A percentile compares a stretch with the other conserved stretches of the same genome.
Evolutionary conservation across 2,329 filamentous ascomycete genomes (phyloP).

Genomic region (Microdochium nivale): DNA sequence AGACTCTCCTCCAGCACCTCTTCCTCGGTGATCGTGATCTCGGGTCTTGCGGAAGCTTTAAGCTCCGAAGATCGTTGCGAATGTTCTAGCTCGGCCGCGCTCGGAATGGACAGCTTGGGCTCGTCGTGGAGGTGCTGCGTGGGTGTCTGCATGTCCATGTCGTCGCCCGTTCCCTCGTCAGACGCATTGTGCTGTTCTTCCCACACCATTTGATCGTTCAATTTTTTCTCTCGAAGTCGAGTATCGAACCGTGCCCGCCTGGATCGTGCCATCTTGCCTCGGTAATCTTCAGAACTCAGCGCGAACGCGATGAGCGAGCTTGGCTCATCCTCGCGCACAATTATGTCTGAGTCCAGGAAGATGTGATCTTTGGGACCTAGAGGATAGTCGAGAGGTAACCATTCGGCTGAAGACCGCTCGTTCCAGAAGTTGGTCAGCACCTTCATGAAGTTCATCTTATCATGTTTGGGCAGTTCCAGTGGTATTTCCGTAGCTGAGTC

Average conservation of each 20-base stretch:
- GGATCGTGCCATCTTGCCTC: constrained; percentile 56
- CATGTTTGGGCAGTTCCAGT: constrained; percentile 79
- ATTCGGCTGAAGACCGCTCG: constrained; percentile 90
- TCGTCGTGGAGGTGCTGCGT: constrained; percentile 17
- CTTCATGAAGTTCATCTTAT: constrained; percentile 88
- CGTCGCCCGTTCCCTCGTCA: constrained; percentile 14
- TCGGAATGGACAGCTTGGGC: constrained; percentile 14
- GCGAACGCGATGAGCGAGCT: constrained; percentile 94
- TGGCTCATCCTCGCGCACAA: constrained; percentile 94
- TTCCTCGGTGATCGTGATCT: constrained; percentile 43
- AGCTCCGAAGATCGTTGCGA: constrained; percentile 13
- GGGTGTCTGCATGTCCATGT: constrained; percentile 15
- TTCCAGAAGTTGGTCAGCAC: constrained; percentile 98
- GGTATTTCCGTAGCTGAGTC: constrained; percentile 52
- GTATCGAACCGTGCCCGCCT: neutral
- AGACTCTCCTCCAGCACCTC: constrained; percentile 78
- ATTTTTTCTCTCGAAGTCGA: constrained; percentile 14
- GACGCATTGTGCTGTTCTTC: constrained; percentile 10
- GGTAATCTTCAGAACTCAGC: constrained; percentile 80
- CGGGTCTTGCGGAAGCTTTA: constrained; percentile 11
- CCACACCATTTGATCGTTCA: neutral
- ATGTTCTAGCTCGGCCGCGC: neutral
- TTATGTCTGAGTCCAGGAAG: constrained; percentile 93
- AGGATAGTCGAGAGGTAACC: constrained; percentile 87
- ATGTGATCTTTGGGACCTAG: constrained; percentile 84